Percentiles rank a stretch among this genome's conserved stretches.
These are phyloP conservation scores for Nannizziopsis barbatae DNA, from an alignment of 2,329 filamentous ascomycete species.

Conservation along the genomic window DNA sequence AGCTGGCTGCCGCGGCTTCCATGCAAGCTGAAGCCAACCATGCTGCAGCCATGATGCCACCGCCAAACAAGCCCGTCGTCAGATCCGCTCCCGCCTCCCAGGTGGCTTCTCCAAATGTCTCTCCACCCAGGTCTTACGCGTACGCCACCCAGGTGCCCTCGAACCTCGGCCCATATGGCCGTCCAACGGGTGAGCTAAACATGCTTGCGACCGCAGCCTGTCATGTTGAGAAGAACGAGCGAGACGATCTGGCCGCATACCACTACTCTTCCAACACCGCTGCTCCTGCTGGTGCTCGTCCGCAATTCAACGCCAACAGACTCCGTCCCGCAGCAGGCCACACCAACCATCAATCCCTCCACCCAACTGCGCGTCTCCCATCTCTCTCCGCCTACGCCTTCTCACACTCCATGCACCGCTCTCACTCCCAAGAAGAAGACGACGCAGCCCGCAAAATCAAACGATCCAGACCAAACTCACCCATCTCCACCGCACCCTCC, in stretches of 20 bases:
- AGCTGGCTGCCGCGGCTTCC: slow-evolving; percentile 43
- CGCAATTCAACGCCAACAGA: slow-evolving; percentile 16
- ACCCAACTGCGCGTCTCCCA: slow-evolving; percentile 52
- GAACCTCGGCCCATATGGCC: slow-evolving; percentile 47
- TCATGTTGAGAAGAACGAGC: slow-evolving; percentile 53
- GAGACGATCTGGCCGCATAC: slow-evolving; percentile 42
- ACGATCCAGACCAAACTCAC: slow-evolving; percentile 83
- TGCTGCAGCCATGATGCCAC: slow-evolving; percentile 61
- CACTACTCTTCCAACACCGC: slow-evolving; percentile 22
- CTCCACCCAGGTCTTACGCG: slow-evolving; percentile 76
- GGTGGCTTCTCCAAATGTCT: slow-evolving; percentile 86
- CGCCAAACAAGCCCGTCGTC: slow-evolving; percentile 66
- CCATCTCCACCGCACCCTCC: slow-evolving; percentile 87
- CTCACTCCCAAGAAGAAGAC: slow-evolving; percentile 53
- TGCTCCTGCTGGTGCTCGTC: slow-evolving; percentile 21
- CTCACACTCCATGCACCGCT: slow-evolving; percentile 76
- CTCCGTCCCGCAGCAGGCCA: slow-evolving; percentile 23
- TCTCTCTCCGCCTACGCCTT: slow-evolving; percentile 67
- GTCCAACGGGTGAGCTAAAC: slow-evolving; percentile 41
- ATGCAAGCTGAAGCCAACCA: slow-evolving; percentile 26
- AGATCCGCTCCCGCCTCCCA: slow-evolving; percentile 81
- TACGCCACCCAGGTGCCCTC: slow-evolving; percentile 49
- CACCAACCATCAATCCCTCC: slow-evolving; percentile 35
- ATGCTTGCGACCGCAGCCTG: slow-evolving; percentile 59
- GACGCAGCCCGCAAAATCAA: slow-evolving; percentile 67